Evolutionary conservation across 371 early-diverging fungal species (phyloP), one percentile per base, ranked within the genome.

Genomic region (Mucor circinelloides): DNA sequence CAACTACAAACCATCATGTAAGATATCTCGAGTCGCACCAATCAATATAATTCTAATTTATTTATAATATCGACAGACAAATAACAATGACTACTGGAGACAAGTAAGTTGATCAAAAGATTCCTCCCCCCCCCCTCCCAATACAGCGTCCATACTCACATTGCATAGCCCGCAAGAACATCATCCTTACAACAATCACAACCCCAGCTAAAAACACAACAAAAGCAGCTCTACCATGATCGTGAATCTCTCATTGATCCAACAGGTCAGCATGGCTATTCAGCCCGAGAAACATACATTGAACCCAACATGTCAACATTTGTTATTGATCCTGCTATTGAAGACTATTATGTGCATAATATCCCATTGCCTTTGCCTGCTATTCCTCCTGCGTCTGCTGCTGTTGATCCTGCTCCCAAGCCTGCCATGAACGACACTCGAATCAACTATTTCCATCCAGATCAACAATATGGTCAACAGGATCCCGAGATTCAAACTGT

Each of bases 171-270:
- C 46, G 50, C 60, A 25, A 58, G 71, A 54, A 67, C 56, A 27
- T 63, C 67, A n/a, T 71, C 71, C 23, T 56, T 71, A 13, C 63
- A 71, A 15, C 62, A 71, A 46, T 63, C 63, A n/a, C 46, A 52
- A 40, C 38, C 25, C 9, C 48, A 58, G 17, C 32, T 40, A 23
- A 67, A 67, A 17, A 36, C 67, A 6, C 50, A 64, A 0, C 58
- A 67, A 50, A 63, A 67, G 19, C 48, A 55, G 46, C 23, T 27
- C 15, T 44, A 54, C 19, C 30, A 48, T 28, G 63, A 61, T 3
- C 50, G 69, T 34, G 72, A 72, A 32, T 72, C 72, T 23, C 32
- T 72, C 15, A 65, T 72, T 50, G 73, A 72, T 58, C 69, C 73
- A 27, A 38, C 59, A 8, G 38, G 50, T 5, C 40, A 30, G 57